Evolutionary conservation across 192 early-diverging fungal species (phyloP).

Genomic region (Diversispora epigaea): DNA sequence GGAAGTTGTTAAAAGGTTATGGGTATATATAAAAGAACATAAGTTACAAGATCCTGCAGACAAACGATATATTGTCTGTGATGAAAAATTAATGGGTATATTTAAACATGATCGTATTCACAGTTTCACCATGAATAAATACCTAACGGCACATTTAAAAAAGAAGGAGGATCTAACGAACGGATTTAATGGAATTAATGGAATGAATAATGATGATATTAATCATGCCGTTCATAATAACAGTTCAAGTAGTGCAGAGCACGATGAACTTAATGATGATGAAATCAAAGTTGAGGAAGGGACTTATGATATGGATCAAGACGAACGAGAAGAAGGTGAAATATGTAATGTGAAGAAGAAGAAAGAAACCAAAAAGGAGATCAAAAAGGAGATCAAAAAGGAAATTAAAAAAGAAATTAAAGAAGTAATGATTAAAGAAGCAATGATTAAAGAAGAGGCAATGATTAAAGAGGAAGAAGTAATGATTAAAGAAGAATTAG

Average conservation of each 20-base stretch:
- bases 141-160: slow-evolving; percentile 54
- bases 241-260: slow-evolving; percentile 2
- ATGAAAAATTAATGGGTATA: slow-evolving; percentile 47
- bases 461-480: too few relatives aligned
- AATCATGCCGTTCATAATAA: not conserved
- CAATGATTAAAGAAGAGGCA: too few relatives aligned
- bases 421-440: too few relatives aligned
- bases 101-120: slow-evolving; percentile 54
- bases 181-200: not conserved
- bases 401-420: too few relatives aligned
- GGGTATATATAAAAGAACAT: slow-evolving; percentile 61
- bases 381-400: too few relatives aligned
- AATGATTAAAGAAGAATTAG: too few relatives aligned
- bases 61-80: slow-evolving; percentile 54
- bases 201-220: not conserved
- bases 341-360: too few relatives aligned
- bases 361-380: too few relatives aligned
- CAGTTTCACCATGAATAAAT: slow-evolving; percentile 62
- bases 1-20: slow-evolving; percentile 61
- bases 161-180: slow-evolving; percentile 39
- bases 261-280: slow-evolving; percentile 2
- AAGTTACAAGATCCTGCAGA: slow-evolving; percentile 56
- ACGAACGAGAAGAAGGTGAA: too few relatives aligned
- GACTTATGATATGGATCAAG: too few relatives aligned
- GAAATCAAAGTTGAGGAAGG: not conserved